Evolutionary conservation across 805 yeast species (phyloP), one percentile per base, ranked within the genome.

Genomic region (Cyberlindnera lachancei): DNA sequence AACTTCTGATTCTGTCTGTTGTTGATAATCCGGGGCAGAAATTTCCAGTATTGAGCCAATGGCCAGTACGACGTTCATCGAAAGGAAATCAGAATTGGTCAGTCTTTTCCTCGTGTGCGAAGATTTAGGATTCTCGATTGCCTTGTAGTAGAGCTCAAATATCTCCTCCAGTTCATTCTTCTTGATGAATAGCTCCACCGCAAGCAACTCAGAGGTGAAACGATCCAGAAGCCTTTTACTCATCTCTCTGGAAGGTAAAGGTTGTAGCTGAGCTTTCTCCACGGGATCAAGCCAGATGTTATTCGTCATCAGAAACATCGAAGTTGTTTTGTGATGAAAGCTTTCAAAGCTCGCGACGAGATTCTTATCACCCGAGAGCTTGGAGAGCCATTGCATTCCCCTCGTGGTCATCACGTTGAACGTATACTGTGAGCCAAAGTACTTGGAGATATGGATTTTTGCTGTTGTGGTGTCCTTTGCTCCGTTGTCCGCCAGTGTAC

Each of bases 321-420:
- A 34, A 13, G 44, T 36, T 0, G 50, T 35, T 12, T 35, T 38
- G 5, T 38, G 19, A 12, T 53, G 41, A 10, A 62, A 24, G 3
- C 35, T 36, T 17, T 44, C 40, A 26, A 61, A 51, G 2, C 54
- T 58, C 2, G 21, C 17, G 0, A 33, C 18, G 2, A 51, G 23
- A 3, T 38, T 22, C 3, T 40, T 36, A 25, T 49, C 54, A 15
- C 45, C 44, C 4, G 43, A 32, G 11, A 35, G 36, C 20, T 37
- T 41, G 5, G 41, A 31, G 16, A 69, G 40, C 71, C 73, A 64
- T 24, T 46, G 44, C 6, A 68, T 23, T 9, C 75, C 74, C 23
- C 44, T 37, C 4, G 53, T 43, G 6, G 70, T 59, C 28, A 68
- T 55, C n/a, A 68, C 38, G 1, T 70, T 62, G 31, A 67, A 42